phyloP scores from a whole-genome alignment of 2,329 filamentous ascomycete species.

The Aspergillus fructus region DNA sequence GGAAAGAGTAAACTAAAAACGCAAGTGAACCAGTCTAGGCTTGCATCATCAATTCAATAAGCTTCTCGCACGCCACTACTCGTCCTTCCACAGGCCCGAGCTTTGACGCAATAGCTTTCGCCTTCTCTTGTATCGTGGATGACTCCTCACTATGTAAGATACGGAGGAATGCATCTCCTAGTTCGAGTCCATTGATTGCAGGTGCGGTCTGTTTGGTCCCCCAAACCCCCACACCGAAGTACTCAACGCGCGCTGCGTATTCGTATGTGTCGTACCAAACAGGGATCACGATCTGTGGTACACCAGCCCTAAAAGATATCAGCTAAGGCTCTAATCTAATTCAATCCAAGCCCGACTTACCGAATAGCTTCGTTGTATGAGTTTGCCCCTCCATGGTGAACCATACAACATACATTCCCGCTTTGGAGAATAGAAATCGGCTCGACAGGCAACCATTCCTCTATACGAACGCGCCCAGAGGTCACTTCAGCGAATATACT shows the following conservation, averaged over 20 bases:
- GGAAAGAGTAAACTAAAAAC: background rate
- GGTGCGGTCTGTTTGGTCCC: slow-evolving; percentile 39
- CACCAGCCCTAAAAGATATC: slow-evolving; percentile 36
- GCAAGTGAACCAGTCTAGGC: background rate
- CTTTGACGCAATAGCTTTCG: slow-evolving; percentile 9
- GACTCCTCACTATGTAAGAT: slow-evolving; percentile 13
- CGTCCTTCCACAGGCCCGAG: slow-evolving; percentile 18
- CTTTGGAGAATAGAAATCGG: slow-evolving; percentile 35
- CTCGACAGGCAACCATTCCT: slow-evolving; percentile 43
- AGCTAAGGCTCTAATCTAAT: background rate
- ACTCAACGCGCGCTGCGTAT: slow-evolving; percentile 45
- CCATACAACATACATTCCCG: slow-evolving; percentile 40
- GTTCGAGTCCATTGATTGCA: slow-evolving; percentile 23
- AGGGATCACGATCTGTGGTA: slow-evolving; percentile 49
- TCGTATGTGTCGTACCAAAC: slow-evolving; percentile 50
- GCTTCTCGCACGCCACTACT: slow-evolving; percentile 23
- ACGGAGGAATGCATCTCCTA: slow-evolving; percentile 26
- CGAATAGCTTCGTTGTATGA: slow-evolving; percentile 48
- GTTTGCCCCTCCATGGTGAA: slow-evolving; percentile 52
- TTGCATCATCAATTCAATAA: slow-evolving; percentile 11
- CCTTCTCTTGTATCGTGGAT: slow-evolving; percentile 7
- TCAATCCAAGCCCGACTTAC: slow-evolving; percentile 28
- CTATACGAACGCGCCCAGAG: slow-evolving; percentile 35
- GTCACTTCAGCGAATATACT: background rate
- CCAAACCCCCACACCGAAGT: slow-evolving; percentile 44